Percentiles rank a stretch among this genome's conserved stretches.
These are phyloP conservation scores for Melampsora abietis-canadensis DNA, from an alignment of 1,284 basidiomycete species.

Conservation along the genomic window DNA sequence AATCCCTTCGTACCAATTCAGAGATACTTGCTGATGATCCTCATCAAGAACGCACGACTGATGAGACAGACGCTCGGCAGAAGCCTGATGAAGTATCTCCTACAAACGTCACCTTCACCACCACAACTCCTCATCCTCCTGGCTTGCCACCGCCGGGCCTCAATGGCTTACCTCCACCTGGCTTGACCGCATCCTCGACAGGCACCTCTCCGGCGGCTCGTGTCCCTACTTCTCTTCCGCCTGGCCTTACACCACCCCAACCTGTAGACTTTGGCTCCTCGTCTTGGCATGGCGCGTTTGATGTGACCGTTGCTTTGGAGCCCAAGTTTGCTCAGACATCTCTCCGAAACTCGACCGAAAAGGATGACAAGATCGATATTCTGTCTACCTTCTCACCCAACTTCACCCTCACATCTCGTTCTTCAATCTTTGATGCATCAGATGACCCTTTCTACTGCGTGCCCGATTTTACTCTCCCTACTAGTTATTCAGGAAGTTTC, in stretches of 20 bases:
- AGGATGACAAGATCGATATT: constrained; percentile 28
- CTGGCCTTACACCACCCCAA: constrained; percentile 16
- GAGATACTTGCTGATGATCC: constrained; percentile 2
- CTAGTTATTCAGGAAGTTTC: constrained; percentile 38
- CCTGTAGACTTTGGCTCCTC: background rate
- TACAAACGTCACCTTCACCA: constrained; percentile 10
- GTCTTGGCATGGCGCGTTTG: constrained; percentile 22
- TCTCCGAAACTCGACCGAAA: constrained; percentile 5
- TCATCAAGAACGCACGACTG: background rate
- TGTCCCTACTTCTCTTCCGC: constrained; percentile 18
- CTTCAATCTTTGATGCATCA: constrained; percentile 19
- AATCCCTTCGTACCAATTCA: background rate
- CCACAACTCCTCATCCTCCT: constrained; percentile 1
- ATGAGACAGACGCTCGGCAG: background rate
- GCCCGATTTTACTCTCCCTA: background rate
- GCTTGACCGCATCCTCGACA: constrained; percentile 1
- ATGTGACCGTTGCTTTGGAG: constrained; percentile 7
- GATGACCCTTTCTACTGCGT: constrained; percentile 6
- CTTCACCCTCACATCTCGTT: constrained; percentile 25
- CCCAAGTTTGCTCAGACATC: constrained; percentile 19
- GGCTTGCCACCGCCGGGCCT: constrained; percentile 22
- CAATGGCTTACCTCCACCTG: constrained; percentile 14
- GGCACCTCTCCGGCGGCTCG: background rate
- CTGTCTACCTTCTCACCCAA: constrained; percentile 36
- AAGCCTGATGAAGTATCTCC: background rate